Base-by-base conservation (phyloP, 192 early-diverging fungal species). In the Dissophora globulifera region DNA sequence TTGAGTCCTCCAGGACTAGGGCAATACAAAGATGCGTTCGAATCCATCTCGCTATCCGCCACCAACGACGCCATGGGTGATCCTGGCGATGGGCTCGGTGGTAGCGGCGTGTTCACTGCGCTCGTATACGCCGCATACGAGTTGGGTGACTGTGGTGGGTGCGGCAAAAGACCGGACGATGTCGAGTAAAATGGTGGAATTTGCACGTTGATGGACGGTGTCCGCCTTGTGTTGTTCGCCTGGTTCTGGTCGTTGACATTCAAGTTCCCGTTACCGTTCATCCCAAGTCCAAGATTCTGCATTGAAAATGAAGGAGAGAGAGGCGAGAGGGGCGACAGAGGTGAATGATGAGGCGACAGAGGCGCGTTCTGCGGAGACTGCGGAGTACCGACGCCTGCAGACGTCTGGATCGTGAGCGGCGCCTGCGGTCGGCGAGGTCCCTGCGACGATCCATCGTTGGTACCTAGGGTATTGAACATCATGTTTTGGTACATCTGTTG, bases 91-190 rank as follows among this genome's bases (percentile, higher is more conserved):
- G 83, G 81, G 48, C 85, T 86, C 16, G 83, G 83, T 30, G 85
- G 83, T 41, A 86, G 53, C 1, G 85, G 85, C 9, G 85, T 86
- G 27, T 86, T 86, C 31, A 86, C 65, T 9, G 85, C 85, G 20
- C 66, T 69, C 38, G 81, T 84, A 58, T 82, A 83, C 1, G 82
- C 78, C n/a, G 69, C 64, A 50, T 81, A 35, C 3, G 84, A 62
- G 48, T 78, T 82, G 15, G 80, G 80, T 0, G 80, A 82, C 33
- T 78, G 69, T 20, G 80, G 80, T 16, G 67, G 38, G 61, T 74
- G 56, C 15, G 29, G 55, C 32, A 78, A 33, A n/a, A 82, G 42
- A 48, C 69, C 66, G 17, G 76, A 45, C 1, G 50, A 40, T 0
- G 29, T 32, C 9, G 71, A 49, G 30, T 67, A 79, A 38, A 71